Percentiles rank a stretch among this genome's conserved stretches.
Conservation (phyloP, 306 rosid genomes). For the Lagenaria siceraria region DNA sequence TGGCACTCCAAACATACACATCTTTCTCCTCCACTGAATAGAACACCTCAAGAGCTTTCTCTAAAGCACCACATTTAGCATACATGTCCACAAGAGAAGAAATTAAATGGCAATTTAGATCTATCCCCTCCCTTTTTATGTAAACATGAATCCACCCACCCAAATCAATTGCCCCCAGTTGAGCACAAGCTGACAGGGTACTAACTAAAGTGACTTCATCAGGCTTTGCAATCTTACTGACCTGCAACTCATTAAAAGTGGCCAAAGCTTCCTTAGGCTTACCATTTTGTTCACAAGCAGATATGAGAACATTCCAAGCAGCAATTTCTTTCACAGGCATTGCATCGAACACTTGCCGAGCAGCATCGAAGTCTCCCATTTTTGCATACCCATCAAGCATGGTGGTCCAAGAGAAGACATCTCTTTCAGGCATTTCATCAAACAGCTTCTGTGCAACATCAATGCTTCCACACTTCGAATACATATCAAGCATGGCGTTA, state of each 20-base stretch:
- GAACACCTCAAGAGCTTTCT: constrained; percentile 45
- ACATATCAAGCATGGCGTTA: constrained; percentile 62
- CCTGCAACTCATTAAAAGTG: constrained; percentile 39
- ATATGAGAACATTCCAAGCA: constrained; percentile 52
- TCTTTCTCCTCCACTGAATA: constrained; percentile 30
- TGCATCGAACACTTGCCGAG: constrained; percentile 23
- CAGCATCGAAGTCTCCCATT: constrained; percentile 32
- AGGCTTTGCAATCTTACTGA: constrained; percentile 28
- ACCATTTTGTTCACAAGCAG: constrained; percentile 47
- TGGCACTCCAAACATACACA: constrained; percentile 53
- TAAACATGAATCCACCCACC: constrained; percentile 47
- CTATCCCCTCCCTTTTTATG: constrained; percentile 33
- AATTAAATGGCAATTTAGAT: constrained; percentile 32
- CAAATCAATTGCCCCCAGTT: constrained; percentile 51
- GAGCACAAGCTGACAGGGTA: constrained; percentile 49
- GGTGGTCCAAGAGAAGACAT: constrained; percentile 57
- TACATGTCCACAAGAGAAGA: constrained; percentile 59
- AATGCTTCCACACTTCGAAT: constrained; percentile 39
- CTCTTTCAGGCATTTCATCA: constrained; percentile 46
- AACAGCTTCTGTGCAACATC: constrained; percentile 37
- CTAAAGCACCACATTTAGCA: constrained; percentile 50
- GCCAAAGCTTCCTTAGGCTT: constrained; percentile 54
- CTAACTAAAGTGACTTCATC: constrained; percentile 47
- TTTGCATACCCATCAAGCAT: constrained; percentile 56
- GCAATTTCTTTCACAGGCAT: constrained; percentile 43